A percentile compares a stretch with the other conserved stretches of the same genome.
phyloP scores from a whole-genome alignment of 139 green algal species.

The Deuterostichococcus epilithicus region DNA sequence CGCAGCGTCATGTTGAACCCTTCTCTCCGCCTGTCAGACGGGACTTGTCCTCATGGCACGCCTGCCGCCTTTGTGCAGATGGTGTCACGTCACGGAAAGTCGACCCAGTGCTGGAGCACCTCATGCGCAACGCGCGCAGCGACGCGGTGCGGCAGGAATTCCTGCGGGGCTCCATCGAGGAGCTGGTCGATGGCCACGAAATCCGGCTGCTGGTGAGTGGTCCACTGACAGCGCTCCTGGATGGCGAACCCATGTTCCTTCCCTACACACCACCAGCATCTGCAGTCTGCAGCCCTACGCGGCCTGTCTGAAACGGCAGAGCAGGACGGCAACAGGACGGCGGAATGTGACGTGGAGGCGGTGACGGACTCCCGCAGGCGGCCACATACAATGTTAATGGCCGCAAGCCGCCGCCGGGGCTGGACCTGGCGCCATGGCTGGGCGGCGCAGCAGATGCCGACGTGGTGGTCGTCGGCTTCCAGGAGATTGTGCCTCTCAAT shows the following conservation, averaged over 20 bases:
- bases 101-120: slow-evolving; percentile 40
- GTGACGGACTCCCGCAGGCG: slow-evolving; percentile 34
- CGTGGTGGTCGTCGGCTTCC: slow-evolving; percentile 71
- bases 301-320: no score
- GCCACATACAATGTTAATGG: slow-evolving; percentile 75
- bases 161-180: slow-evolving; percentile 4
- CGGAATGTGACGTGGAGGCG: no score
- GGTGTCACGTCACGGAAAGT: not conserved
- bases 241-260: no score
- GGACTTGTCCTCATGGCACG: no score
- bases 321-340: no score
- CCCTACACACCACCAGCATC: no score
- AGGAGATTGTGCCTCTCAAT: slow-evolving; percentile 80
- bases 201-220: slow-evolving; percentile 21
- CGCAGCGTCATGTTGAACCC: no score
- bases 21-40: no score
- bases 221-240: no score
- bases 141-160: slow-evolving; percentile 42
- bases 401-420: slow-evolving; percentile 38
- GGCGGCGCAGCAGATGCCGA: slow-evolving; percentile 27
- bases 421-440: slow-evolving; percentile 55
- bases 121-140: slow-evolving; percentile 38
- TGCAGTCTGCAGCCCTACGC: no score
- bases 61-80: no score
- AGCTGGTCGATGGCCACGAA: slow-evolving; percentile 33